These are phyloP conservation scores for Middelhovenomyces tepae DNA, from an alignment of 805 yeast genomes.

Conservation along the genomic window DNA sequence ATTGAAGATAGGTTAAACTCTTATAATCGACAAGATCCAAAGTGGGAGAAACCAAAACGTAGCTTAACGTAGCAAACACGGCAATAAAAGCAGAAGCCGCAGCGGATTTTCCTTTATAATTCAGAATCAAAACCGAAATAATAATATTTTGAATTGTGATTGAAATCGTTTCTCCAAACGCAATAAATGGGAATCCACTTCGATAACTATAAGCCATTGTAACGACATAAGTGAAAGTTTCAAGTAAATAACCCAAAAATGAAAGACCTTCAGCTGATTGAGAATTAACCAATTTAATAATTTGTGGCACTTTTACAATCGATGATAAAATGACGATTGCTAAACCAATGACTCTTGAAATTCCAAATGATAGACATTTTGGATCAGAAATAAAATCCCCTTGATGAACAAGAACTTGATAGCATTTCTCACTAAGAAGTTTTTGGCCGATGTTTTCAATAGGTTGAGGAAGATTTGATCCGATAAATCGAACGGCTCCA, in stretches of 20 bases:
- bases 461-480: slow-evolving; percentile 18
- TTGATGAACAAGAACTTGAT: slow-evolving; percentile 16
- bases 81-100: slow-evolving; percentile 15
- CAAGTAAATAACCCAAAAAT: slow-evolving; percentile 26
- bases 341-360: slow-evolving; percentile 29
- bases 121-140: slow-evolving; percentile 25
- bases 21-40: slow-evolving; percentile 20
- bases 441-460: slow-evolving; percentile 15
- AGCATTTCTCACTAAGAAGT: slow-evolving; percentile 19
- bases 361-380: slow-evolving; percentile 23
- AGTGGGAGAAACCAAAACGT: slow-evolving; percentile 19
- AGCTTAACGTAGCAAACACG: slow-evolving; percentile 15
- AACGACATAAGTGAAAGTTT: slow-evolving; percentile 28
- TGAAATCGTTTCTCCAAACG: slow-evolving; percentile 34
- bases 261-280: slow-evolving; percentile 32
- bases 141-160: slow-evolving; percentile 30
- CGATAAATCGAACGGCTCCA: slow-evolving; percentile 12
- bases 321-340: slow-evolving; percentile 32
- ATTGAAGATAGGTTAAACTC: slow-evolving; percentile 22
- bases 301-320: slow-evolving; percentile 35
- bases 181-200: slow-evolving; percentile 27
- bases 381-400: slow-evolving; percentile 19
- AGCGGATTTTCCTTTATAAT: slow-evolving; percentile 17
- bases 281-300: slow-evolving; percentile 26
- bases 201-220: slow-evolving; percentile 32